Evolutionary conservation across 164 flowering plant genomes (phyloP).

Genomic region (Dillenia suffruticosa): DNA sequence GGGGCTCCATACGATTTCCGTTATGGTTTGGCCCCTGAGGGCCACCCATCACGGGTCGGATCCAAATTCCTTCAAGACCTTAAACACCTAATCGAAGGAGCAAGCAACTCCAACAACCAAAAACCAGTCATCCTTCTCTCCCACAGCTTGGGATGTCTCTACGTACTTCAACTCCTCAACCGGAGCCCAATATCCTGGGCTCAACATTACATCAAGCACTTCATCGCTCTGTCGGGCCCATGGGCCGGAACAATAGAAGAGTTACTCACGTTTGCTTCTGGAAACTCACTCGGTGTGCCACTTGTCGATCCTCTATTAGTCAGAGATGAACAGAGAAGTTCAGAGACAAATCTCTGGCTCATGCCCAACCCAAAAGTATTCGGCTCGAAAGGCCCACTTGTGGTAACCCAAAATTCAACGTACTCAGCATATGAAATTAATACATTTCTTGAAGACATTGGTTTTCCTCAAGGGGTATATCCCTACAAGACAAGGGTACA

Average conservation of each 20-base stretch:
- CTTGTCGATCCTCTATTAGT: slow-evolving; percentile 70
- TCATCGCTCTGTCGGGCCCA: slow-evolving; percentile 68
- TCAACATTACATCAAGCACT: slow-evolving; percentile 56
- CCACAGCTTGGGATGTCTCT: slow-evolving; percentile 90
- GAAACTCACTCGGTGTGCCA: slow-evolving; percentile 76
- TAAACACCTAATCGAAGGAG: slow-evolving; percentile 56
- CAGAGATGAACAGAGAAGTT: slow-evolving; percentile 74
- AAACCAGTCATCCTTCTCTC: slow-evolving; percentile 70
- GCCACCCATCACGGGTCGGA: slow-evolving; percentile 61
- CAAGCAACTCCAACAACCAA: slow-evolving; percentile 56
- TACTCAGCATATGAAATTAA: slow-evolving; percentile 50
- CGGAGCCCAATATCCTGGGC: slow-evolving; percentile 62
- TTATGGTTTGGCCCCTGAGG: slow-evolving; percentile 68
- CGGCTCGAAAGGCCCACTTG: slow-evolving; percentile 24
- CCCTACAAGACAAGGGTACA: slow-evolving; percentile 53
- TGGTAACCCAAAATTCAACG: slow-evolving; percentile 33
- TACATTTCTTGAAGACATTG: slow-evolving; percentile 64
- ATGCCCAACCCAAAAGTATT: slow-evolving; percentile 63
- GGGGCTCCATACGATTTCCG: slow-evolving; percentile 97
- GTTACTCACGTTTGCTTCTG: slow-evolving; percentile 86
- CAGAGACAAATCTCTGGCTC: slow-evolving; percentile 93
- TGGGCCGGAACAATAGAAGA: slow-evolving; percentile 87
- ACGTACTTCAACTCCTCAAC: slow-evolving; percentile 68
- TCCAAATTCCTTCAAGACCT: slow-evolving; percentile 59
- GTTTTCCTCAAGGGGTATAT: slow-evolving; percentile 48